A percentile compares a stretch with the other conserved stretches of the same genome.
Evolutionary conservation across 176 grass and related monocot species (phyloP).

Genomic region (Dendrocalamus sinicus): DNA sequence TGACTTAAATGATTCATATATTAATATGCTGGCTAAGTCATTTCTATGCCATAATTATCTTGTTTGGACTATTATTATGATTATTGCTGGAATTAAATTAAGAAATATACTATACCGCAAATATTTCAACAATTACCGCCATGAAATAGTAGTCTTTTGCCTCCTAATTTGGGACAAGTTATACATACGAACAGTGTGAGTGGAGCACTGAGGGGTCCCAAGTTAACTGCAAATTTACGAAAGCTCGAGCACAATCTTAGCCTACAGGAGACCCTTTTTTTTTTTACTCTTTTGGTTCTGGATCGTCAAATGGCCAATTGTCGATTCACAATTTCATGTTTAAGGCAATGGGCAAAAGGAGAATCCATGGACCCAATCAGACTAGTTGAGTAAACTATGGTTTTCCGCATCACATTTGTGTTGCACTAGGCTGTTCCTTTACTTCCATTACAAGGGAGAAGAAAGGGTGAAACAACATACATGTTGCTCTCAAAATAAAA

Average conservation of each 20-base stretch:
- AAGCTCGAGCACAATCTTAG: neutral
- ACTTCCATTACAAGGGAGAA: constrained; percentile 43
- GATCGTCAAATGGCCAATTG: neutral
- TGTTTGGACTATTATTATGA: too few relatives aligned
- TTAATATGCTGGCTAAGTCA: too few relatives aligned
- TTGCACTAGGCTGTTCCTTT: constrained; percentile 5
- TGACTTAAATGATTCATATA: too few relatives aligned
- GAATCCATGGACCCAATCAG: neutral
- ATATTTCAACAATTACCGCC: too few relatives aligned
- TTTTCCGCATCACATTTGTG: constrained; percentile 38
- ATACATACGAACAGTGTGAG: neutral
- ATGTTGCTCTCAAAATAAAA: neutral
- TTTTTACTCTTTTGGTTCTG: neutral
- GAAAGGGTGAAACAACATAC: constrained; percentile 7
- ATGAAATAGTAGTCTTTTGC: neutral
- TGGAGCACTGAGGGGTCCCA: neutral
- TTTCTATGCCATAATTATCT: too few relatives aligned
- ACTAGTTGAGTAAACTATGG: constrained; percentile 28
- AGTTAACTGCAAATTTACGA: constrained; percentile 27
- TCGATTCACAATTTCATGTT: neutral
- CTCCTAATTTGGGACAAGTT: neutral
- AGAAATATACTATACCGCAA: too few relatives aligned
- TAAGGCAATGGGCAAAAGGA: neutral
- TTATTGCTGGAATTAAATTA: too few relatives aligned
- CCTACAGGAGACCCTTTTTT: constrained; percentile 23